Evolutionary conservation across 2,329 filamentous ascomycete genomes (phyloP).

Genomic region (Calycina marina): DNA sequence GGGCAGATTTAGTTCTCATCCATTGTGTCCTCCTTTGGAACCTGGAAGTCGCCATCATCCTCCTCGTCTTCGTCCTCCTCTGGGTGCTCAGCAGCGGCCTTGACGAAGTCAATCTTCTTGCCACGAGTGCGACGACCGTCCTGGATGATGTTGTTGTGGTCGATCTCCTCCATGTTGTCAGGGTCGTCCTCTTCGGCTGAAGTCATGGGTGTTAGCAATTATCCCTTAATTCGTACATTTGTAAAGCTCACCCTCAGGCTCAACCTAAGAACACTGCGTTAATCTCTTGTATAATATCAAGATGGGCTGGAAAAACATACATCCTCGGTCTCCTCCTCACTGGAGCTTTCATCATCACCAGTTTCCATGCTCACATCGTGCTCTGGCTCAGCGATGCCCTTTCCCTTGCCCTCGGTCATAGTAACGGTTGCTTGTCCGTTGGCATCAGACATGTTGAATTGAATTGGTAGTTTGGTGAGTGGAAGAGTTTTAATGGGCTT

Average conservation of each 20-base stretch:
- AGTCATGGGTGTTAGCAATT: no score
- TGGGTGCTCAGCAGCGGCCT: slow-evolving; percentile 68
- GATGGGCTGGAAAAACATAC: slow-evolving; percentile 27
- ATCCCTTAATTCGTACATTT: no score
- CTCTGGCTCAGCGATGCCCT: slow-evolving; percentile 36
- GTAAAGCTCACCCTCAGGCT: slow-evolving; percentile 16
- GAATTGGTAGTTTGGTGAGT: background rate
- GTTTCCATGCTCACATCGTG: slow-evolving; percentile 50
- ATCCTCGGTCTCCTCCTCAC: slow-evolving; percentile 53
- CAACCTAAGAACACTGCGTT: slow-evolving; percentile 9
- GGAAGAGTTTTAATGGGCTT: no score
- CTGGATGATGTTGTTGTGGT: slow-evolving; percentile 71
- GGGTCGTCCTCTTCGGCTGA: slow-evolving; percentile 59
- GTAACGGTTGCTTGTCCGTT: slow-evolving; percentile 29
- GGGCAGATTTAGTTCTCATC: slow-evolving; percentile 32
- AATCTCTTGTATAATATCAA: slow-evolving; percentile 5
- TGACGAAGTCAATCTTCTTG: slow-evolving; percentile 82
- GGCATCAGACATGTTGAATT: slow-evolving; percentile 29
- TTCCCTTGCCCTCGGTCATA: slow-evolving; percentile 77
- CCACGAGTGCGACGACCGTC: slow-evolving; percentile 76
- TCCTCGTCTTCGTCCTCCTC: slow-evolving; percentile 68
- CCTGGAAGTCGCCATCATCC: slow-evolving; percentile 54
- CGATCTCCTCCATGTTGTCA: slow-evolving; percentile 81
- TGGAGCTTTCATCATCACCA: slow-evolving; percentile 48
- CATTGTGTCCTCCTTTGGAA: slow-evolving; percentile 55